A percentile compares a stretch with the other conserved stretches of the same genome.
Evolutionary conservation across 495 filamentous ascomycete genomes (phyloP).

Genomic region (Hyaloscypha variabilis): DNA sequence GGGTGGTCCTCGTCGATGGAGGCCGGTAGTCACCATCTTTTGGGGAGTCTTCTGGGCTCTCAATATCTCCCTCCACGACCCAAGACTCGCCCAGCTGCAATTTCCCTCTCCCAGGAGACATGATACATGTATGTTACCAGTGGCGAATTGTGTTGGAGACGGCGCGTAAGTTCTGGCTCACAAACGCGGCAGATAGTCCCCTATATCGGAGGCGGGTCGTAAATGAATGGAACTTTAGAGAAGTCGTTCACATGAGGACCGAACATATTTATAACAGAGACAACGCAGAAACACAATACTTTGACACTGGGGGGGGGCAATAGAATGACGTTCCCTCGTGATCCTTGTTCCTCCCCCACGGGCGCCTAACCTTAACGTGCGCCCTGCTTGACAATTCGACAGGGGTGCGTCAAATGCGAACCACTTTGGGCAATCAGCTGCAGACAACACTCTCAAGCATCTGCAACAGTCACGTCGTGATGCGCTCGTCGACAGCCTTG

Average conservation of each 20-base stretch:
- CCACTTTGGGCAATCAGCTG: neutral
- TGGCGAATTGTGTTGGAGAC: neutral
- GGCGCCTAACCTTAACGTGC: neutral
- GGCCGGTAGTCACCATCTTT: constrained; percentile 19
- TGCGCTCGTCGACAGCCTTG: constrained; percentile 32
- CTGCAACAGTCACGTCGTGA: constrained; percentile 17
- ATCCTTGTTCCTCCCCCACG: constrained; percentile 3
- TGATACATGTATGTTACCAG: neutral
- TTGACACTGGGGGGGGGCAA: neutral
- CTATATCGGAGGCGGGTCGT: neutral
- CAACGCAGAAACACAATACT: constrained; percentile 7
- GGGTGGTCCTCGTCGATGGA: constrained; percentile 1
- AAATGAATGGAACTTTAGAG: neutral
- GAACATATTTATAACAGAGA: constrained; percentile 7
- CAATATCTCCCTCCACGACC: constrained; percentile 40
- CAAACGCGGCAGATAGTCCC: neutral
- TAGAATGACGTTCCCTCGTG: constrained; percentile 7
- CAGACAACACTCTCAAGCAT: neutral
- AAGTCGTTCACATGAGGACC: neutral
- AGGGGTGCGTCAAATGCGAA: neutral
- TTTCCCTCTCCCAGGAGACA: constrained; percentile 28
- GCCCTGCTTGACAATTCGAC: neutral
- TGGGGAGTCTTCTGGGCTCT: constrained; percentile 25
- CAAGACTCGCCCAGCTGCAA: constrained; percentile 39
- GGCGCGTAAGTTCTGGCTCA: neutral